Evolutionary conservation across 257 asterid species (phyloP).

Genomic region (Solanum ossicruentum): DNA sequence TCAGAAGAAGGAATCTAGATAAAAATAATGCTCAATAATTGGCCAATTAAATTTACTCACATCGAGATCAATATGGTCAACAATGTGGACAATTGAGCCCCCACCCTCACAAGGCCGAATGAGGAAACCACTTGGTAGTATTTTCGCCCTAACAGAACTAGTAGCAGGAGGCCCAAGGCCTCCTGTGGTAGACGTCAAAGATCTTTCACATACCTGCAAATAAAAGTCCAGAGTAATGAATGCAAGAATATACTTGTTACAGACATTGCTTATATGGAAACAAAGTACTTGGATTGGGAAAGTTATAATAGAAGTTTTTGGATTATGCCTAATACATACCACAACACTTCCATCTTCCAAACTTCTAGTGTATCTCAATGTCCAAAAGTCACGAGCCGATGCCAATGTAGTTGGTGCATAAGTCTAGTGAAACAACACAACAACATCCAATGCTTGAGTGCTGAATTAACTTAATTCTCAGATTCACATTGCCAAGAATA

Average conservation of each 20-base stretch:
- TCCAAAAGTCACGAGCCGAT: conserved; percentile 97
- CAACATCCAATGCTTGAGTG: neutral
- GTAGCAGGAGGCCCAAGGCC: conserved; percentile 78
- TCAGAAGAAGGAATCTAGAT: neutral
- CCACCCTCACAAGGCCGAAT: conserved; percentile 97
- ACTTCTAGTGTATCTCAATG: conserved; percentile 60
- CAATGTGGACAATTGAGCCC: conserved; percentile 85
- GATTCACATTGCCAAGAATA: neutral
- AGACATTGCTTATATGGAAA: neutral
- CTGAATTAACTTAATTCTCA: neutral
- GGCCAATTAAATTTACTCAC: conserved; percentile 23
- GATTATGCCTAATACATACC: conserved; percentile 26
- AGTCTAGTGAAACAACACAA: conserved; percentile 22
- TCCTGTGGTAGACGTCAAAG: conserved; percentile 62
- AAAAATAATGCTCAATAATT: neutral
- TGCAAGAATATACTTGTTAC: neutral
- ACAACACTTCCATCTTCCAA: conserved; percentile 95
- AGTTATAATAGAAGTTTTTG: neutral
- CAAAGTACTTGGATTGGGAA: neutral
- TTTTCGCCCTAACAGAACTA: conserved; percentile 72
- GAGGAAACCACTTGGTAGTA: conserved; percentile 91
- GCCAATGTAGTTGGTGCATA: conserved; percentile 97
- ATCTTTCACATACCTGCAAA: conserved; percentile 85
- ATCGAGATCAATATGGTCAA: conserved; percentile 79
- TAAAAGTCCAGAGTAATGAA: neutral